A percentile compares a stretch with the other conserved stretches of the same genome.
Conservation (phyloP, 2,329 filamentous ascomycete genomes). For the Tolypocladium guangdongense region DNA sequence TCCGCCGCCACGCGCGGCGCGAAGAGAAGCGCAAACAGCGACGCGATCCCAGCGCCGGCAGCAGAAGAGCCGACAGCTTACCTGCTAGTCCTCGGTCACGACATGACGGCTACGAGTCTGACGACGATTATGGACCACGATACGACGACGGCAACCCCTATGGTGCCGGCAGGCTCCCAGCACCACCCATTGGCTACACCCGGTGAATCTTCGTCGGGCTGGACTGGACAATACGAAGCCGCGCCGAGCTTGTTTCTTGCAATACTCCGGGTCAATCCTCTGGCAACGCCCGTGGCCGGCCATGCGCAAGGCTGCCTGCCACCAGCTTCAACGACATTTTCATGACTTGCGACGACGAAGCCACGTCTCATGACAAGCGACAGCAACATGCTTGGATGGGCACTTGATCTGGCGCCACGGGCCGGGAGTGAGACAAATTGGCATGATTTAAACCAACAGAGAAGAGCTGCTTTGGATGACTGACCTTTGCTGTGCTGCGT, state of each 20-base stretch:
- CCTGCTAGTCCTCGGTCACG: constrained; percentile 28
- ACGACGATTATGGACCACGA: constrained; percentile 30
- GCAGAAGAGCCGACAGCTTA: constrained; percentile 34
- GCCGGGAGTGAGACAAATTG: neutral
- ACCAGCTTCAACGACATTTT: neutral
- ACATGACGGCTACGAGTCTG: constrained; percentile 23
- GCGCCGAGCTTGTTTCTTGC: neutral
- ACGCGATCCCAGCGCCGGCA: constrained; percentile 20
- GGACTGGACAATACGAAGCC: neutral
- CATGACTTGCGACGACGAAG: neutral
- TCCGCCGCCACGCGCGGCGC: constrained; percentile 36
- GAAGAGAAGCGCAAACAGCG: constrained; percentile 22
- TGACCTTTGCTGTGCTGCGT: constrained; percentile 14
- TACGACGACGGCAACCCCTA: constrained; percentile 39
- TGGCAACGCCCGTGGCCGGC: neutral
- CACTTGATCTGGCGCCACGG: neutral
- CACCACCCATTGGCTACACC: constrained; percentile 14
- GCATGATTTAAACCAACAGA: neutral
- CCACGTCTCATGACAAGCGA: neutral
- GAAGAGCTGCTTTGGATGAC: neutral
- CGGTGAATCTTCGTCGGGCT: constrained; percentile 1
- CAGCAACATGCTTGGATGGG: neutral
- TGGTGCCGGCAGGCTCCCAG: constrained; percentile 26
- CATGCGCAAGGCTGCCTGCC: neutral
- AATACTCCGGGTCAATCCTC: neutral